Conservation (phyloP, 164 flowering plant genomes). For the Dillenia turbinata region DNA sequence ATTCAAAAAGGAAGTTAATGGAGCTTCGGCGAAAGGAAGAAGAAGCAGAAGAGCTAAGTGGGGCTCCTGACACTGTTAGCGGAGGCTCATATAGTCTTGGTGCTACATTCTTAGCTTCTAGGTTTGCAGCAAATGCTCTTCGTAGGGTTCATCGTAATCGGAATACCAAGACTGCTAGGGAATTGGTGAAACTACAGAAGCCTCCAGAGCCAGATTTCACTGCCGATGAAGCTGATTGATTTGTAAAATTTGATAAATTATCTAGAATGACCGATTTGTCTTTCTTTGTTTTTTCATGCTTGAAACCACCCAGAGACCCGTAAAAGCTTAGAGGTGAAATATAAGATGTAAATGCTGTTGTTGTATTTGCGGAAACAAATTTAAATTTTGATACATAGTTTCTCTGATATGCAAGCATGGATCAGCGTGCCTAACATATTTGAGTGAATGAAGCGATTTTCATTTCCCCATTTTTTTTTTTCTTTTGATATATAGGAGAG, state of each 20-base stretch:
- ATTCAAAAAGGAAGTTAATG: slow-evolving; percentile 69
- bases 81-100: slow-evolving; percentile 66
- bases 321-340: no score
- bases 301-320: no score
- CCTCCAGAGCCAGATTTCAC: slow-evolving; percentile 94
- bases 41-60: slow-evolving; percentile 37
- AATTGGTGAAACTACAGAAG: slow-evolving; percentile 63
- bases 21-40: slow-evolving; percentile 68
- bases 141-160: slow-evolving; percentile 76
- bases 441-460: no score
- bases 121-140: slow-evolving; percentile 86
- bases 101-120: slow-evolving; percentile 77
- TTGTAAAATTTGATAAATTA: not conserved
- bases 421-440: no score
- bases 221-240: slow-evolving; percentile 48
- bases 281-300: no score
- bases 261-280: not conserved
- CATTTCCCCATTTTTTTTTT: no score
- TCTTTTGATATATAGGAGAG: no score
- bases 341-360: no score
- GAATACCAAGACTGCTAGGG: slow-evolving; percentile 42
- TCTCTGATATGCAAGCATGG: no score
- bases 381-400: no score
- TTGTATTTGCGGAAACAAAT: no score
- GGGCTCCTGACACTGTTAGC: slow-evolving; percentile 13